phyloP scores from a whole-genome alignment of 2,329 filamentous ascomycete species.

The Geosmithia flava region DNA sequence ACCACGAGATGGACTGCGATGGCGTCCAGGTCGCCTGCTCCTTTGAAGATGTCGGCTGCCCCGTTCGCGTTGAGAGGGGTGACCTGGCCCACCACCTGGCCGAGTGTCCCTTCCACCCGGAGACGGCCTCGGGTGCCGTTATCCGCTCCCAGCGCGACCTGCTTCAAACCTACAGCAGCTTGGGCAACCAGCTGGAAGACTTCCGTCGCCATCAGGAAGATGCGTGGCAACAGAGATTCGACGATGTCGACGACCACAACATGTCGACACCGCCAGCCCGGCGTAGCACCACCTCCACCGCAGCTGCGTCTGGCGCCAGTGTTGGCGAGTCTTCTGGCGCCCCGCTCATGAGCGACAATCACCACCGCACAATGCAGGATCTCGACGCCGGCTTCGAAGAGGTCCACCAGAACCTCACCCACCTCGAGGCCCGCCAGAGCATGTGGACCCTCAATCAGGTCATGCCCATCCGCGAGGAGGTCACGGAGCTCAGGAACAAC shows the following conservation, averaged over 20 bases:
- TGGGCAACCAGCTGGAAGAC: constrained; percentile 20
- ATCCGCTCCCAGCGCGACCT: constrained; percentile 33
- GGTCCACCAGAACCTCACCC: constrained; percentile 41
- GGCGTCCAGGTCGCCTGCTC: constrained; percentile 37
- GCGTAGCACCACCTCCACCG: constrained; percentile 30
- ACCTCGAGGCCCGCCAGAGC: constrained; percentile 46
- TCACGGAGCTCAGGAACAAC: constrained; percentile 46
- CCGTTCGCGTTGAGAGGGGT: constrained; percentile 18
- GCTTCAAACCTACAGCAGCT: constrained; percentile 26
- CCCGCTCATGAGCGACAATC: constrained; percentile 35
- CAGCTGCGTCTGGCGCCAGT: constrained; percentile 10
- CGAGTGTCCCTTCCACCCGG: constrained; percentile 37
- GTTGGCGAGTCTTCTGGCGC: constrained; percentile 5
- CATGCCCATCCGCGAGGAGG: constrained; percentile 47
- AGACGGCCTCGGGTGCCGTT: constrained; percentile 37
- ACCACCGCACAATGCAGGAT: constrained; percentile 23
- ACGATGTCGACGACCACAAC: constrained; percentile 6
- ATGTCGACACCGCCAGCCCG: constrained; percentile 1
- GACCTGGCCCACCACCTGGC: constrained; percentile 31
- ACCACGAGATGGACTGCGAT: constrained; percentile 34
- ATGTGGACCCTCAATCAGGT: constrained; percentile 51
- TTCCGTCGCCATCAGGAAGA: constrained; percentile 20
- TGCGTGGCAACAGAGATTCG: constrained; percentile 14
- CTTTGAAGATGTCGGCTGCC: constrained; percentile 22
- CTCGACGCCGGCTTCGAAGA: constrained; percentile 36